Conservation (phyloP, 176 grass and related monocot species). For the Microstegium vimineum region DNA sequence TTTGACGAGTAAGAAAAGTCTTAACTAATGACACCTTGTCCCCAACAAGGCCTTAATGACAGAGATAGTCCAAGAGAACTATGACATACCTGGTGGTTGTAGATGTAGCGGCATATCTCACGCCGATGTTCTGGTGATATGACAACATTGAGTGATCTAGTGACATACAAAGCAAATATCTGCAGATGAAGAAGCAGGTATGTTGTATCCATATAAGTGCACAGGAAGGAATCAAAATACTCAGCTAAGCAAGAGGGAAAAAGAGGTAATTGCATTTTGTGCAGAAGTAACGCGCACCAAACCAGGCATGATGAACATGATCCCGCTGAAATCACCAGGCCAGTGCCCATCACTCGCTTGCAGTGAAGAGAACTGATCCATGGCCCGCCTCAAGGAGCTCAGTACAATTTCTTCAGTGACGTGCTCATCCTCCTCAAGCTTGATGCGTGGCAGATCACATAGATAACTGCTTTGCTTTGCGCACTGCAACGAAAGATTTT, state of each 20-base stretch:
- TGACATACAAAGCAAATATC: constrained; percentile 34
- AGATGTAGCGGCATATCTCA: constrained; percentile 38
- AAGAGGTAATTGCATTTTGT: background rate
- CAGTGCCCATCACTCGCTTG: constrained; percentile 49
- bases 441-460: background rate
- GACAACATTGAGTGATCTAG: background rate
- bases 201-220: background rate
- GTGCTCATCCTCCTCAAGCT: constrained; percentile 18
- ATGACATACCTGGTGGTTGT: constrained; percentile 38
- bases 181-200: background rate
- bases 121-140: constrained; percentile 19
- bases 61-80: background rate
- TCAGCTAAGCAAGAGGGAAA: background rate
- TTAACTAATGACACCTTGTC: background rate
- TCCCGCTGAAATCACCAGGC: constrained; percentile 54
- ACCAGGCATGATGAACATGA: constrained; percentile 64
- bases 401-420: constrained; percentile 15
- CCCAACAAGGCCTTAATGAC: background rate
- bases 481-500: background rate
- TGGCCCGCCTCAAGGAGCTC: constrained; percentile 30
- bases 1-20: background rate
- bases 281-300: constrained; percentile 9
- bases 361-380: constrained; percentile 36
- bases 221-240: no score
- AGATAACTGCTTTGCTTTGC: background rate